Evolutionary conservation across 202 grass and related monocot genomes (phyloP).

Genomic region (Bolboschoenoplectus hybrid): DNA sequence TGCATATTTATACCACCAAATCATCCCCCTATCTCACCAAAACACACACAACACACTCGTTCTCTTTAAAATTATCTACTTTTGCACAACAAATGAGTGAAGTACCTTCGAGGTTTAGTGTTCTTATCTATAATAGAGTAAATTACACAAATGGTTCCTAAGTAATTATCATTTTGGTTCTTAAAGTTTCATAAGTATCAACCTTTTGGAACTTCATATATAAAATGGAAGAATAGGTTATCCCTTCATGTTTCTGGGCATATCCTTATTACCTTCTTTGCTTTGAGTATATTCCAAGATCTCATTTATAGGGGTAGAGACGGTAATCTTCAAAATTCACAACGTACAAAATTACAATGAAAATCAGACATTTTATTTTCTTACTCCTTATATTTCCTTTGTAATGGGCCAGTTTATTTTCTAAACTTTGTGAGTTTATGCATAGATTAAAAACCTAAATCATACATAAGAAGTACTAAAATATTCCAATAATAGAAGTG

Average conservation of each 20-base stretch:
- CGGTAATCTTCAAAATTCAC: too few relatives aligned
- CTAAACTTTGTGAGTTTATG: not conserved
- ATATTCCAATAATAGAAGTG: not conserved
- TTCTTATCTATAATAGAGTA: not conserved
- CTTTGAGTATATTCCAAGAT: not conserved
- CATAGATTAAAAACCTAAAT: slow-evolving; percentile 1
- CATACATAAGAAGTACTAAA: not conserved
- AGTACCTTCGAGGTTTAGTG: not conserved
- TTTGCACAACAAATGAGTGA: not conserved
- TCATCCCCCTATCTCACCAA: not conserved
- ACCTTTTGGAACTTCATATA: not conserved
- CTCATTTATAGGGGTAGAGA: too few relatives aligned
- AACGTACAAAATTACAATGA: not conserved
- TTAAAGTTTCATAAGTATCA: not conserved
- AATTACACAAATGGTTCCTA: too few relatives aligned
- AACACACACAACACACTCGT: not conserved
- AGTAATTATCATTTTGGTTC: too few relatives aligned
- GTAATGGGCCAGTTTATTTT: not conserved
- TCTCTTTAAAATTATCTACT: not conserved
- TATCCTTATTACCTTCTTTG: not conserved
- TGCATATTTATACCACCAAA: not conserved
- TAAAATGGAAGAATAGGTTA: not conserved
- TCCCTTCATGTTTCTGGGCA: not conserved
- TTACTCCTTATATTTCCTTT: not conserved
- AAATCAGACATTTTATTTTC: not conserved